Evolutionary conservation across 1,139 yeast genomes (phyloP), one percentile per base, ranked within the genome.

Genomic region (Protomyces lactucae-debilis): DNA sequence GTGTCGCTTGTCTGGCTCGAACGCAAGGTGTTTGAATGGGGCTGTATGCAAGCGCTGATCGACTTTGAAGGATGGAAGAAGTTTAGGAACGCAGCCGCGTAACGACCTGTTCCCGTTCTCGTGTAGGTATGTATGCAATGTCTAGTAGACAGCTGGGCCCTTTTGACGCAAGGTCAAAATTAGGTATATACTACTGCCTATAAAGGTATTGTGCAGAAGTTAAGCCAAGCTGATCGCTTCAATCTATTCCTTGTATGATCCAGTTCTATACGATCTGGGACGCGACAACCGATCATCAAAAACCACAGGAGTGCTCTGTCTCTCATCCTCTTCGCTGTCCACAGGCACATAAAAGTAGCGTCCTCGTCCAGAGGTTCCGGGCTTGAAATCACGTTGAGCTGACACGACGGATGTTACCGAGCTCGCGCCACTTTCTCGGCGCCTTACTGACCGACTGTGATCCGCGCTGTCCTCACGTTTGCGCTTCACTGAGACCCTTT

Each of bases 1-100:
- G 99, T 95, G 14, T 92, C 91, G 72, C 80, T 93, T 71, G 91
- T 86, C 52, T 93, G 99, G 99, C 79, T 93, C 64, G 91, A 92
- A 71, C 90, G 88, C 72, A 93, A 93, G 76, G 88, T 93, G 67
- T 89, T 93, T 3, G 99, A 93, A 60, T 70, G 72, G 72, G 81
- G 81, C 1, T 82, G 85, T 68, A 93, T 93, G 99, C 99, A 93
- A 77, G 98, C 98, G 0, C 78, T 93, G 67, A 92, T 93, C 74
- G 96, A 93, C 76, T 93, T 88, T 75, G 97, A 93, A 75, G 95
- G 96, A 43, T 93, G 97, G 97, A 86, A 86, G 76, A 88, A 91
- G 53, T 93, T 64, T 53, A 54, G 66, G 25, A 54, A 64, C 21
- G 54, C 28, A n/a, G 43, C 43, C 16, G 43, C 43, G 96, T 96